These are phyloP conservation scores for Colletotrichum echinochloae DNA, from an alignment of 2,329 filamentous ascomycete species.

Conservation along the genomic window DNA sequence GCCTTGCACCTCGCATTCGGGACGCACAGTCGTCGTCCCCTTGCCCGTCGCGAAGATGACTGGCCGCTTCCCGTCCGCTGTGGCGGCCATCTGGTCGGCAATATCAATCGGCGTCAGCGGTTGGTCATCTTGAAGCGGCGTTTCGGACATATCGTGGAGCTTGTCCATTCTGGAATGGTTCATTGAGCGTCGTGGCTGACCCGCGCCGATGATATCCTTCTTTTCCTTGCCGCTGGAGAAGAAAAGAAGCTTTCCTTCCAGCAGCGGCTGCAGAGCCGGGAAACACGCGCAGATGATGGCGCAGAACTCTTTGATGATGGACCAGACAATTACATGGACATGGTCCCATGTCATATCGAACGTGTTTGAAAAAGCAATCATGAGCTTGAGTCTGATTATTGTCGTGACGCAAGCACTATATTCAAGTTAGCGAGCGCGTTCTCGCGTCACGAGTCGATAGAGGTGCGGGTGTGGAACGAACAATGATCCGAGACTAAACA, in stretches of 20 bases:
- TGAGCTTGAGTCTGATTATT: slow-evolving; percentile 41
- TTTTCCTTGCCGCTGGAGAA: slow-evolving; percentile 37
- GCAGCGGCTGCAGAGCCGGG: slow-evolving; percentile 54
- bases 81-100: slow-evolving; percentile 34
- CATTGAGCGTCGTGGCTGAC: slow-evolving; percentile 24
- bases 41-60: slow-evolving; percentile 17
- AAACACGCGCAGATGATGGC: slow-evolving; percentile 59
- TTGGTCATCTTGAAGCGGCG: not conserved
- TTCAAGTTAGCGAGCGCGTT: slow-evolving; percentile 1
- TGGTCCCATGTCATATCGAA: slow-evolving; percentile 47
- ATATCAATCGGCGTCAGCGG: slow-evolving; percentile 32
- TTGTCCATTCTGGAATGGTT: slow-evolving; percentile 23
- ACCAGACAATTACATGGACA: slow-evolving; percentile 50
- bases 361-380: slow-evolving; percentile 37
- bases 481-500: slow-evolving; percentile 76
- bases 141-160: slow-evolving; percentile 13
- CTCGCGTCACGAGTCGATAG: not conserved
- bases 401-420: slow-evolving; percentile 41
- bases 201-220: not conserved
- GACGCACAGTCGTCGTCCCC: not conserved
- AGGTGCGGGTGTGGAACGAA: slow-evolving; percentile 54
- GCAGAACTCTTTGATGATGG: slow-evolving; percentile 47
- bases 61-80: slow-evolving; percentile 32
- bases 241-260: slow-evolving; percentile 40
- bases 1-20: slow-evolving; percentile 22